These are phyloP conservation scores for Apiotrichum mycotoxinovorans DNA, from an alignment of 1,284 basidiomycete species.

Conservation along the genomic window DNA sequence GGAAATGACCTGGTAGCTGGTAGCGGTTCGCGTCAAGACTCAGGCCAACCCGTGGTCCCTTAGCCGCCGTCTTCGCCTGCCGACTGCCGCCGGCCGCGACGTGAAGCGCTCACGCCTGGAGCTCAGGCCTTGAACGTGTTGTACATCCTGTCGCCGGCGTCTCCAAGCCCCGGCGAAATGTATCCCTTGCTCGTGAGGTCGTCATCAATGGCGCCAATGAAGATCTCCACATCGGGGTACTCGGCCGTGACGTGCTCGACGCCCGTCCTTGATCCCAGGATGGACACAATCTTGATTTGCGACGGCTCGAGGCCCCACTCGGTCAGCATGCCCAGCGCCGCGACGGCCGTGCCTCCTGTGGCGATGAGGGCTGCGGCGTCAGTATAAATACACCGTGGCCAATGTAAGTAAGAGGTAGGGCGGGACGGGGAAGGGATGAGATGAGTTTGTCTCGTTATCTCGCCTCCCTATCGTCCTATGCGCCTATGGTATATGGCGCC, in stretches of 20 bases:
- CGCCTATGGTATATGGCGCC: neutral
- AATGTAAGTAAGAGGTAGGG: too few species aligned
- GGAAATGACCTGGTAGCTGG: too few species aligned
- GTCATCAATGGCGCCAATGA: conserved; percentile 75
- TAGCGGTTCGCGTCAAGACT: too few species aligned
- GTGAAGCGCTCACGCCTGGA: too few species aligned
- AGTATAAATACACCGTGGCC: conserved; percentile 1
- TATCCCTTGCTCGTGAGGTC: conserved; percentile 68
- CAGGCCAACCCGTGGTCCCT: too few species aligned
- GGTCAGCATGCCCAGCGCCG: conserved; percentile 74
- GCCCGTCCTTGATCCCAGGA: conserved; percentile 75
- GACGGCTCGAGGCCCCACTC: conserved; percentile 72
- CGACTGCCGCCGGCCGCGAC: neutral
- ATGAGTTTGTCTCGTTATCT: too few species aligned
- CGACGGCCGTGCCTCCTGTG: conserved; percentile 87
- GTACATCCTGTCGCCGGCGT: conserved; percentile 56
- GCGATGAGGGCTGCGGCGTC: conserved; percentile 65
- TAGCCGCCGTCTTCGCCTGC: too few species aligned
- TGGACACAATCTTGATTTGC: conserved; percentile 75
- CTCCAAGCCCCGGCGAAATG: conserved; percentile 81
- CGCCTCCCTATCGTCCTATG: too few species aligned
- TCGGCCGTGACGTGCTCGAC: conserved; percentile 62
- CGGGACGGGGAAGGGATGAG: too few species aligned
- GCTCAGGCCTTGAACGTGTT: conserved; percentile 9
- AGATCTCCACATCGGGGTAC: conserved; percentile 83